Evolutionary conservation across 306 rosid species (phyloP).

Genomic region (Acacia acuminata): DNA sequence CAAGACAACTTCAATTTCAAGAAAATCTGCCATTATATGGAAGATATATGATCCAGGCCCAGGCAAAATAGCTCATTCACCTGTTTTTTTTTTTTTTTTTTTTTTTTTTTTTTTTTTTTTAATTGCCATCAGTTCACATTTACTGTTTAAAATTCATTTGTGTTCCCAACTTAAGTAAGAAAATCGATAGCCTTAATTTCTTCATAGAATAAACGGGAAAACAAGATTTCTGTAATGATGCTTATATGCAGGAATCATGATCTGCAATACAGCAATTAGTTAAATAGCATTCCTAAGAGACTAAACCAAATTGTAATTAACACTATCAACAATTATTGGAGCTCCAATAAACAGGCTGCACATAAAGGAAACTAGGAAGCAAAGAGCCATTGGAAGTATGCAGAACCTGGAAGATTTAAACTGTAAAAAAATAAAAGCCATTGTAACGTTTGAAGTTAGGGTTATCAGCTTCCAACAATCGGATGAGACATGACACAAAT

Average conservation of each 20-base stretch:
- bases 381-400: neutral
- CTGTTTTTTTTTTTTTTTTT: neutral
- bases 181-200: constrained; percentile 9
- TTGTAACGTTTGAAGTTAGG: neutral
- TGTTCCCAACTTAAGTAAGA: neutral
- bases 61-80: constrained; percentile 12
- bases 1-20: neutral
- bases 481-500: neutral
- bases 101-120: neutral
- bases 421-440: neutral
- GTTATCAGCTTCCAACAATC: neutral
- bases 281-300: neutral
- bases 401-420: neutral
- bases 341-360: neutral
- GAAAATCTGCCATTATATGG: neutral
- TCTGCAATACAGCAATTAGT: constrained; percentile 12
- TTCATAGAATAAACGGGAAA: neutral
- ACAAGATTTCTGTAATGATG: neutral
- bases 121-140: neutral
- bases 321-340: neutral
- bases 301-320: neutral
- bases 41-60: constrained; percentile 1
- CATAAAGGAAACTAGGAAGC: neutral
- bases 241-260: constrained; percentile 13
- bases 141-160: neutral